Conservation (phyloP, 176 grass and related monocot genomes). For the Ensete ventricosum region DNA sequence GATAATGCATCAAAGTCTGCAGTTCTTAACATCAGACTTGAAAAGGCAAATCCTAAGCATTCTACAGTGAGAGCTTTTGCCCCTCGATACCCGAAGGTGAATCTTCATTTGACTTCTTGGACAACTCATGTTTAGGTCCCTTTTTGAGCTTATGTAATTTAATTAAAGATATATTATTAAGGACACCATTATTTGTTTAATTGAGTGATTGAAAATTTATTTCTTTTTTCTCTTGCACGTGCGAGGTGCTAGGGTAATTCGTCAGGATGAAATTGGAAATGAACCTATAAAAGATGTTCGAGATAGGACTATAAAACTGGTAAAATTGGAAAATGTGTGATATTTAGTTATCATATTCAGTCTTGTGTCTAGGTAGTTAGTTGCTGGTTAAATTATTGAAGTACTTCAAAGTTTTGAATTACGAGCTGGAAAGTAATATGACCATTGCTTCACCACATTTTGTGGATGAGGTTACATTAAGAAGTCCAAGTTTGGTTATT, state of each 20-base stretch:
- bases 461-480: not conserved
- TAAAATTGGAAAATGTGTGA: not conserved
- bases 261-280: not conserved
- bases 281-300: not conserved
- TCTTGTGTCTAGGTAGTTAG: not conserved
- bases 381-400: not conserved
- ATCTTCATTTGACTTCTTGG: slow-evolving; percentile 15
- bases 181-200: not conserved
- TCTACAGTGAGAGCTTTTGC: slow-evolving; percentile 69
- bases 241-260: not conserved
- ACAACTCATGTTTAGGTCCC: not conserved
- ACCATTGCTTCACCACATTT: not conserved
- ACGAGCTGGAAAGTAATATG: not conserved
- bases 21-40: slow-evolving; percentile 62
- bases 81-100: slow-evolving; percentile 85
- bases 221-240: not conserved
- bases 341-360: not conserved
- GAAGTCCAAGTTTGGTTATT: not conserved
- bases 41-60: slow-evolving; percentile 49
- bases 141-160: too few species aligned
- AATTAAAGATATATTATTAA: not conserved
- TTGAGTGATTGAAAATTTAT: not conserved
- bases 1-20: slow-evolving; percentile 30
- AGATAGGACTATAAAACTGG: not conserved
- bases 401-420: not conserved